Conservation (phyloP, 139 green algal genomes). For the Diplosphaera chodatii region DNA sequence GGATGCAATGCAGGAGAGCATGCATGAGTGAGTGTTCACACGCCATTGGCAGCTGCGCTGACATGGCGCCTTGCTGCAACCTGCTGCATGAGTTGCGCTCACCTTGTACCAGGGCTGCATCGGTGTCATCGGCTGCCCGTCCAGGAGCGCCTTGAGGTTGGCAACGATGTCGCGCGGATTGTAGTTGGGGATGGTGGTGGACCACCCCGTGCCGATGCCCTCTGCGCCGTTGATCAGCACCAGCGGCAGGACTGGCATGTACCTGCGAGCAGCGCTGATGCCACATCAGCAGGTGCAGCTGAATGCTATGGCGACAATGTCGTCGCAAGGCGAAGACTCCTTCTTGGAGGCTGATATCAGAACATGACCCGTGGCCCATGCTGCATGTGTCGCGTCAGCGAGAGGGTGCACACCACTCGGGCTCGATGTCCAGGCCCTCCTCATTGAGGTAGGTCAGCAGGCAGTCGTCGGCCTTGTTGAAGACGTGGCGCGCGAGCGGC, state of each 20-base stretch:
- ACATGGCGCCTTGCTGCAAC: too few species aligned
- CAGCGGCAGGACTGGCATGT: slow-evolving; percentile 76
- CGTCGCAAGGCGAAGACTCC: too few species aligned
- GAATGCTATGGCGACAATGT: too few species aligned
- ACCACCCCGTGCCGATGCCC: slow-evolving; percentile 98
- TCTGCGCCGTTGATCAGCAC: slow-evolving; percentile 97
- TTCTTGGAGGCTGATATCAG: too few species aligned
- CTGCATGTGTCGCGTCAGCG: too few species aligned
- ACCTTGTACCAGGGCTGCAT: slow-evolving; percentile 91
- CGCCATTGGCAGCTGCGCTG: too few species aligned
- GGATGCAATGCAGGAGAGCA: background rate
- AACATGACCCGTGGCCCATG: too few species aligned
- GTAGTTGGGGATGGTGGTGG: slow-evolving; percentile 96
- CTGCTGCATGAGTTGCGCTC: too few species aligned
- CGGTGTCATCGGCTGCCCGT: slow-evolving; percentile 53
- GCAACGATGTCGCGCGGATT: slow-evolving; percentile 85
- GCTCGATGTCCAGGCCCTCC: slow-evolving; percentile 96
- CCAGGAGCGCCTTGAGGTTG: slow-evolving; percentile 84
- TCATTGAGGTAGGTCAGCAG: slow-evolving; percentile 92
- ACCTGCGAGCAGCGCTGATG: slow-evolving; percentile 57
- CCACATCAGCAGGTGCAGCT: too few species aligned
- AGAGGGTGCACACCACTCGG: slow-evolving; percentile 58
- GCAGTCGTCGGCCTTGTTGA: slow-evolving; percentile 86
- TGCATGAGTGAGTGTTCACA: too few species aligned
- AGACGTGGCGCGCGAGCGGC: slow-evolving; percentile 75